phyloP scores from a whole-genome alignment of 805 yeast species.

The Suhomyces sp. region DNA sequence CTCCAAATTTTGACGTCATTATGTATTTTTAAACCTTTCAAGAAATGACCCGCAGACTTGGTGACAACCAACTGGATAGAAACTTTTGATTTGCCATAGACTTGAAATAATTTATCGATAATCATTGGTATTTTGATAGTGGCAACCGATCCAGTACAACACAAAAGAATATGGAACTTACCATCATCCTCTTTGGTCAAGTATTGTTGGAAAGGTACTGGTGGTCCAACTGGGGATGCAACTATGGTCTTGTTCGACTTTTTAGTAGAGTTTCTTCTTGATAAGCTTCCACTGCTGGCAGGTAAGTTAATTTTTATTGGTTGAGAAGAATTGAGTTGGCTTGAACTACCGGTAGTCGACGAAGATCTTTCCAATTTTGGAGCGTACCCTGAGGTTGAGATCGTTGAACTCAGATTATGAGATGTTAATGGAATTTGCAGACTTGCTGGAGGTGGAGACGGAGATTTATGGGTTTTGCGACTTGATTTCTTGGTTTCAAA shows the following conservation, averaged over 20 bases:
- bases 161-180: slow-evolving; percentile 83
- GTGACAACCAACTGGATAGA: slow-evolving; percentile 86
- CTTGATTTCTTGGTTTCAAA: slow-evolving; percentile 5
- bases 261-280: slow-evolving; percentile 27
- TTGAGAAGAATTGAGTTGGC: no score
- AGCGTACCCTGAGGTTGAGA: no score
- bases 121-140: slow-evolving; percentile 90
- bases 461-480: slow-evolving; percentile 8
- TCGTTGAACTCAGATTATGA: no score
- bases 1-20: slow-evolving; percentile 84
- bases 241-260: slow-evolving; percentile 53
- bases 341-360: neutral
- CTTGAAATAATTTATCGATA: slow-evolving; percentile 79
- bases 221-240: slow-evolving; percentile 58
- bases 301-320: slow-evolving; percentile 18
- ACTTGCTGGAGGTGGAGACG: slow-evolving; percentile 5
- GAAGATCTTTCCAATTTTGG: slow-evolving; percentile 8
- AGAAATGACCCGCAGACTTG: slow-evolving; percentile 71
- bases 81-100: slow-evolving; percentile 66
- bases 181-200: slow-evolving; percentile 74
- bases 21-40: slow-evolving; percentile 58
- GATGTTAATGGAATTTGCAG: no score
- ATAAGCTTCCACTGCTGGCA: slow-evolving; percentile 7
- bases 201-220: slow-evolving; percentile 73
- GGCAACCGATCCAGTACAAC: slow-evolving; percentile 96